Percentiles rank a stretch among this genome's conserved stretches.
Evolutionary conservation across 768 basidiomycete species (phyloP).

Genomic region (Daedaleopsis sinensis): DNA sequence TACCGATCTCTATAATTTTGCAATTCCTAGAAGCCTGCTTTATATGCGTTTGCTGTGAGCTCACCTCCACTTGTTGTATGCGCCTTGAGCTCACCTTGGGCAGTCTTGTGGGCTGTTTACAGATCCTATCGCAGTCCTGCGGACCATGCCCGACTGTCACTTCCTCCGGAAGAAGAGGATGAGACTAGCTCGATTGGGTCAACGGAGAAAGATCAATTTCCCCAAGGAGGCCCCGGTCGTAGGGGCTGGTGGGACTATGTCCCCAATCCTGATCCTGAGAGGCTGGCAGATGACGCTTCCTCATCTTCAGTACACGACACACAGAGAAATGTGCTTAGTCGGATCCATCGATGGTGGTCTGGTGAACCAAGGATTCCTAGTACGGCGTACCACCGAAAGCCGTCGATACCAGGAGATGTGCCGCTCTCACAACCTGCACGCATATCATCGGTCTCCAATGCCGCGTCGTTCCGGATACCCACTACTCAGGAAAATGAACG

Average conservation of each 20-base stretch:
- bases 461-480: slow-evolving; percentile 8
- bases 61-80: neutral
- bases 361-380: slow-evolving; percentile 12
- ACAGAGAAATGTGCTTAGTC: slow-evolving; percentile 1
- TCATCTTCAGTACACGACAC: neutral
- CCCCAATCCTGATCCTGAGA: slow-evolving; percentile 26
- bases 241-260: slow-evolving; percentile 64
- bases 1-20: slow-evolving; percentile 45
- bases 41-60: slow-evolving; percentile 63
- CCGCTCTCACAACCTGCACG: slow-evolving; percentile 23
- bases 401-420: slow-evolving; percentile 22
- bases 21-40: slow-evolving; percentile 59
- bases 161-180: slow-evolving; percentile 50
- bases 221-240: slow-evolving; percentile 20
- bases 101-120: slow-evolving; percentile 61
- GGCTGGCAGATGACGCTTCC: neutral
- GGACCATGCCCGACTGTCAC: slow-evolving; percentile 57
- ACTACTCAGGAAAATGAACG: slow-evolving; percentile 1
- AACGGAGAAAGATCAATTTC: slow-evolving; percentile 9
- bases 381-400: slow-evolving; percentile 26
- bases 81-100: slow-evolving; percentile 7
- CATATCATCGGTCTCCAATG: slow-evolving; percentile 15
- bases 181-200: slow-evolving; percentile 18
- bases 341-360: slow-evolving; percentile 16
- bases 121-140: slow-evolving; percentile 52